Base-by-base conservation (phyloP, 75 land plant genomes). In the Pinus taeda region DNA sequence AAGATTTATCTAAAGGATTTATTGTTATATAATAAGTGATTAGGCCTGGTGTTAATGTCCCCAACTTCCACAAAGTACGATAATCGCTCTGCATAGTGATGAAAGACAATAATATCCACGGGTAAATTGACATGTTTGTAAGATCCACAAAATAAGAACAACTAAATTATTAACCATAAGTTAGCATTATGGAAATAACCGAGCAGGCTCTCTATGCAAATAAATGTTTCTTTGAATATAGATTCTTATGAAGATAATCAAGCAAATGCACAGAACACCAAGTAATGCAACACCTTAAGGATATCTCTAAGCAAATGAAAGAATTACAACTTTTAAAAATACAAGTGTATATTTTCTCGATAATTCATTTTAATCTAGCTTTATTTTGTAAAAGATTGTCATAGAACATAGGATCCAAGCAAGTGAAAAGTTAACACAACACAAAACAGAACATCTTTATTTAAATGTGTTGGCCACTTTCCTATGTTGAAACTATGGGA, bases 21-120 rank as follows among this genome's bases (percentile, higher is more conserved):
- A 93, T 92, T 21, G 90, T 90, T 7, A 88, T 86, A 79, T 92
- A 86, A 55, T 77, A 92, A 33, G 95, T 90, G 85, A 90, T 90
- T 21, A 92, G 75, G 13, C 93, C 95, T 9, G 93, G 89, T 2
- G 95, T 93, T 67, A 92, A 73, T 12, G 93, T 88, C 37, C 93
- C 91, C 75, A 92, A 72, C 79, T 92, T 92, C 95, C 95, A 92
- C 57, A 92, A 67, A 8, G 90, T 86, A 18, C 90, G 78, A 56
- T 92, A 86, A 75, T 90, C 93, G 76, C 90, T 92, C 93, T 92
- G 89, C 81, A 81, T 74, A n/a, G 33, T 74, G 18, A 55, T 26
- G 75, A 30, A 53, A 14, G 22, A 74, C 26, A 22, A 74, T 74
- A 55, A 29, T 15, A 74, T 12, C 75, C n/a, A 37, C 71, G 37